Conservation (phyloP, 1,284 basidiomycete species). For the Sporisorium exsertum region DNA sequence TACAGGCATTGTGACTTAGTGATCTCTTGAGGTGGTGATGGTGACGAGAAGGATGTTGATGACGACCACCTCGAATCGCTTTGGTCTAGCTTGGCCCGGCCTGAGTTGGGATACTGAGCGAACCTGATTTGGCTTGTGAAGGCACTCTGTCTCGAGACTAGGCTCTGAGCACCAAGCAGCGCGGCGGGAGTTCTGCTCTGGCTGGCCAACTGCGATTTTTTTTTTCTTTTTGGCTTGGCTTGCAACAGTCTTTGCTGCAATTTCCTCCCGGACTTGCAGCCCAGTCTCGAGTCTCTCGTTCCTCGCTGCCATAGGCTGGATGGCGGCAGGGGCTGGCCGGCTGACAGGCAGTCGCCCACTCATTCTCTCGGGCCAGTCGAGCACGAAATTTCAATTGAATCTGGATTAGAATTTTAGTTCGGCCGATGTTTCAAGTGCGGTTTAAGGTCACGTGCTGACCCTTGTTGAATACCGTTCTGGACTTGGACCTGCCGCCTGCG, state of each 20-base stretch:
- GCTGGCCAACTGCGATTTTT: neutral
- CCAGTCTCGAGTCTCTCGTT: too few relatives aligned
- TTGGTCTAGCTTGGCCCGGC: constrained; percentile 26
- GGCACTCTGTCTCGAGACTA: neutral
- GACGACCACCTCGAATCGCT: constrained; percentile 39
- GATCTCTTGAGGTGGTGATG: constrained; percentile 57
- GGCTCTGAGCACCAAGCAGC: neutral
- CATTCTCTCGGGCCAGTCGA: too few relatives aligned
- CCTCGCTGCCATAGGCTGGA: neutral
- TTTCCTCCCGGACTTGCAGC: too few relatives aligned
- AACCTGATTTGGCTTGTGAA: neutral
- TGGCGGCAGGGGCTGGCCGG: too few relatives aligned
- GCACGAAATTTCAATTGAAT: neutral
- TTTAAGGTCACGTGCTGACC: neutral
- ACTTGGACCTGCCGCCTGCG: neutral
- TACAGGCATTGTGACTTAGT: constrained; percentile 56
- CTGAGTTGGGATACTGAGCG: neutral
- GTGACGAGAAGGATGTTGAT: constrained; percentile 45
- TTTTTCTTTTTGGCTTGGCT: neutral
- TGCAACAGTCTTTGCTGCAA: too few relatives aligned
- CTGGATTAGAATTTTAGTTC: neutral
- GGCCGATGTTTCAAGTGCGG: neutral
- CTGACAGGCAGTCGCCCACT: too few relatives aligned
- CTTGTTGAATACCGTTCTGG: neutral
- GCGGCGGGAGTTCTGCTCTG: neutral